A percentile compares a stretch with the other conserved stretches of the same genome.
Evolutionary conservation across 1,139 yeast species (phyloP).

Genomic region (Geotrichum fermentans): DNA sequence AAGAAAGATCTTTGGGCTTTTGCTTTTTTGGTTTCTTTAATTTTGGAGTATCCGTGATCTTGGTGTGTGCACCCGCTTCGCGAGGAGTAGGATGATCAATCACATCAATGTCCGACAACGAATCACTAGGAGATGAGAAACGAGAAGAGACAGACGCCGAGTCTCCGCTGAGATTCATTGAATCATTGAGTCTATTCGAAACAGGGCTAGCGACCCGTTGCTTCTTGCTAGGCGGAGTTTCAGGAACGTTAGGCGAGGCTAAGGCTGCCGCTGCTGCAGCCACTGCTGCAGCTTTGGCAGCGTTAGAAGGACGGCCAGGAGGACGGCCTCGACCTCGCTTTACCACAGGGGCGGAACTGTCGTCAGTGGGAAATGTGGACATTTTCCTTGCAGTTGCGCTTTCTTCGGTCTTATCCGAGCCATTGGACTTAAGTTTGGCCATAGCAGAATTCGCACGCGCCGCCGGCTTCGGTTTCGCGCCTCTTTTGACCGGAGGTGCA

Average conservation of each 20-base stretch:
- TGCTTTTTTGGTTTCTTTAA: conserved; percentile 9
- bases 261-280: conserved; percentile 17
- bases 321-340: conserved; percentile 19
- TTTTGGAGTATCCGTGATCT: conserved; percentile 17
- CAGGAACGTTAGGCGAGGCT: neutral
- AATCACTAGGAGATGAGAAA: conserved; percentile 36
- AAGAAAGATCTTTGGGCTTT: conserved; percentile 2
- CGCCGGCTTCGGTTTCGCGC: conserved; percentile 2
- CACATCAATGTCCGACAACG: conserved; percentile 34
- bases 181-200: conserved; percentile 4
- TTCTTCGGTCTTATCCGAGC: neutral
- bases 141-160: conserved; percentile 33
- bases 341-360: conserved; percentile 8
- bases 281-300: conserved; percentile 21
- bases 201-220: conserved; percentile 26
- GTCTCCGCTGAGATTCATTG: conserved; percentile 21
- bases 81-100: conserved; percentile 16
- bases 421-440: neutral
- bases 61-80: conserved; percentile 11
- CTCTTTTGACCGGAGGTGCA: conserved; percentile 36
- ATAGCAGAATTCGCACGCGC: neutral
- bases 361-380: conserved; percentile 11
- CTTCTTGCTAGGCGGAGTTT: conserved; percentile 9
- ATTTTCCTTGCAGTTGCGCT: conserved; percentile 9
- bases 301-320: conserved; percentile 19